Conservation (phyloP, 768 basidiomycete genomes). For the Pulveroboletus sp. region DNA sequence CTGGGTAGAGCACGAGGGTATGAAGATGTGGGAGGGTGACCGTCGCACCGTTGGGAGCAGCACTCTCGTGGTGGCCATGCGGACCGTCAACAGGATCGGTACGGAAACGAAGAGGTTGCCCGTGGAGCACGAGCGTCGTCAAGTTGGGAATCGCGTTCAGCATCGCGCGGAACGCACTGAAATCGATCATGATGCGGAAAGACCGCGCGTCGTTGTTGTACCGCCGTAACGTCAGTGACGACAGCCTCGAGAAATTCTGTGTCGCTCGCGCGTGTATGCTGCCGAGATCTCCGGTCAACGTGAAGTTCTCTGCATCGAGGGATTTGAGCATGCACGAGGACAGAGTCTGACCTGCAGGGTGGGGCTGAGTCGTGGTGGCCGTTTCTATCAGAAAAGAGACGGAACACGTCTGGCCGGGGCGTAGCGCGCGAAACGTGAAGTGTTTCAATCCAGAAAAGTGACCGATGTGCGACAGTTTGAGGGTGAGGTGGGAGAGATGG, state of each 20-base stretch:
- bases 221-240: conserved; percentile 26
- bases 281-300: conserved; percentile 16
- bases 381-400: conserved; percentile 22
- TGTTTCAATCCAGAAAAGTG: conserved; percentile 23
- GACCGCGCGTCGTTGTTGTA: conserved; percentile 27
- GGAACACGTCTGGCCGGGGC: conserved; percentile 28
- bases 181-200: conserved; percentile 27
- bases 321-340: conserved; percentile 20
- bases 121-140: conserved; percentile 24
- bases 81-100: conserved; percentile 6
- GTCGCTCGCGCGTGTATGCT: conserved; percentile 12
- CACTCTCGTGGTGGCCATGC: conserved; percentile 2
- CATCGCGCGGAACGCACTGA: conserved; percentile 23
- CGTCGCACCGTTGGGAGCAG: not conserved
- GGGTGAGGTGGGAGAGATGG: conserved; percentile 26
- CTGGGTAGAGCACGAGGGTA: conserved; percentile 28
- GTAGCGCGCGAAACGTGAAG: conserved; percentile 28
- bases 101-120: conserved; percentile 28
- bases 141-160: conserved; percentile 20
- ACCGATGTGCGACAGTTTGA: conserved; percentile 20
- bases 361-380: conserved; percentile 2
- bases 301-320: conserved; percentile 28
- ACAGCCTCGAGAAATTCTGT: conserved; percentile 18
- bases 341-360: not conserved
- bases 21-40: conserved; percentile 25